Conservation (phyloP, 176 grass and related monocot species). For the Cenchrus americanus region DNA sequence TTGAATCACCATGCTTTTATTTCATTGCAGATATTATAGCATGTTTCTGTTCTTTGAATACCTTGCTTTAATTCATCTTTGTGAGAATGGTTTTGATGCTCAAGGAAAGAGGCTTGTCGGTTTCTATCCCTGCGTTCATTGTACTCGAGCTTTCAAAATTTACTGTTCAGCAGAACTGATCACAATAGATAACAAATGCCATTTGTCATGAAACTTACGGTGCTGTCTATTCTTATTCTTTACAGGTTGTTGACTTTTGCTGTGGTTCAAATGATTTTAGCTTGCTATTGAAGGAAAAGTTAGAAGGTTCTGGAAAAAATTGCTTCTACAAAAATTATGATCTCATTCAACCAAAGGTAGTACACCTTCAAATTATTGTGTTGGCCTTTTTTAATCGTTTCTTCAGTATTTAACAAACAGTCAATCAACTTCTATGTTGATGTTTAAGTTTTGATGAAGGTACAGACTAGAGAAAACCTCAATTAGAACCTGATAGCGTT, state of each 20-base stretch:
- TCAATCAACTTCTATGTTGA: not conserved
- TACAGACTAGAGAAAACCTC: conserved; percentile 10
- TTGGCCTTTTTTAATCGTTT: not conserved
- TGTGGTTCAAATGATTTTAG: conserved; percentile 97
- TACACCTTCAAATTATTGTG: conserved; percentile 2
- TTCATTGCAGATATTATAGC: conserved; percentile 10
- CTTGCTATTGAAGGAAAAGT: conserved; percentile 76
- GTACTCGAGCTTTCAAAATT: not conserved
- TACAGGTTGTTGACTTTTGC: conserved; percentile 92
- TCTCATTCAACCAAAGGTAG: conserved; percentile 82
- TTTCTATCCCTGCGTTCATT: conserved; percentile 22
- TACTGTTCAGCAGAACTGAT: not conserved
- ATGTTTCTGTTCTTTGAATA: conserved; percentile 4
- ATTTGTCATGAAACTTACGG: conserved; percentile 2
- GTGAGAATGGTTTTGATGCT: conserved; percentile 2
- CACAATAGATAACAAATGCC: not conserved
- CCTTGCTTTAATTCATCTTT: not conserved
- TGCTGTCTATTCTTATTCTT: conserved; percentile 29
- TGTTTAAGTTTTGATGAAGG: not conserved
- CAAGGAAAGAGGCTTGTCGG: not conserved
- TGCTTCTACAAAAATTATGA: conserved; percentile 96
- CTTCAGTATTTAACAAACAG: conserved; percentile 25
- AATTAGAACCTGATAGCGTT: conserved; percentile 15
- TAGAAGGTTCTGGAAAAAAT: conserved; percentile 73
- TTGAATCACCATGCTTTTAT: conserved; percentile 4